Percentiles rank a stretch among this genome's conserved stretches.
Evolutionary conservation across 148 eudicot genomes (phyloP).

Genomic region (Diospyros kaki): DNA sequence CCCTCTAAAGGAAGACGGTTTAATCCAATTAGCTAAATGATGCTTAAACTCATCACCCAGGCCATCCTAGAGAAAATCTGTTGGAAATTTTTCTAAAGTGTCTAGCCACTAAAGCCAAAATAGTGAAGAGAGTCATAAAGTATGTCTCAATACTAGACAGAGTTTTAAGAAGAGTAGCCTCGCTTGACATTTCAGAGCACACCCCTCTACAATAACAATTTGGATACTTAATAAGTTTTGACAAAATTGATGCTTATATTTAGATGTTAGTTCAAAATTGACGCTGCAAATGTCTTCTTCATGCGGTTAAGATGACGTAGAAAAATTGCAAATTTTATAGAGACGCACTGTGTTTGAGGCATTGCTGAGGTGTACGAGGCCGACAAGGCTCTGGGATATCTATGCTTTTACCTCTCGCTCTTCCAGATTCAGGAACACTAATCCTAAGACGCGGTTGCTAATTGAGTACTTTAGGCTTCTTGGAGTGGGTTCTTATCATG

Average conservation of each 20-base stretch:
- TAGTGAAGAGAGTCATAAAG: too few relatives aligned
- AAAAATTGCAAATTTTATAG: conserved; percentile 34
- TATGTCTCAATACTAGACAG: too few relatives aligned
- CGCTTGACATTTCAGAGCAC: too few relatives aligned
- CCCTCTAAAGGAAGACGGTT: too few relatives aligned
- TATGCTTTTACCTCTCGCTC: conserved; percentile 75
- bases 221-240: too few relatives aligned
- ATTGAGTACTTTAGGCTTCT: conserved; percentile 93
- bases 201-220: too few relatives aligned
- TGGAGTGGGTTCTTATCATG: conserved; percentile 54
- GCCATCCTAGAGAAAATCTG: too few relatives aligned
- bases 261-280: not conserved
- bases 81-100: too few relatives aligned
- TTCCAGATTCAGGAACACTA: conserved; percentile 54
- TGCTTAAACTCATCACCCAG: too few relatives aligned
- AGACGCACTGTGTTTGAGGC: conserved; percentile 88
- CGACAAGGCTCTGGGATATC: conserved; percentile 83
- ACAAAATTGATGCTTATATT: not conserved
- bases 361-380: conserved; percentile 65
- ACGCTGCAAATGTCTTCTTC: conserved; percentile 2
- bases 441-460: conserved; percentile 72
- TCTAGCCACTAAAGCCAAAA: too few relatives aligned
- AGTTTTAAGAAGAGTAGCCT: too few relatives aligned
- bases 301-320: conserved; percentile 6
- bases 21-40: too few relatives aligned